Evolutionary conservation across 305 asterid genomes (phyloP).

Genomic region (Petunia hybrid): DNA sequence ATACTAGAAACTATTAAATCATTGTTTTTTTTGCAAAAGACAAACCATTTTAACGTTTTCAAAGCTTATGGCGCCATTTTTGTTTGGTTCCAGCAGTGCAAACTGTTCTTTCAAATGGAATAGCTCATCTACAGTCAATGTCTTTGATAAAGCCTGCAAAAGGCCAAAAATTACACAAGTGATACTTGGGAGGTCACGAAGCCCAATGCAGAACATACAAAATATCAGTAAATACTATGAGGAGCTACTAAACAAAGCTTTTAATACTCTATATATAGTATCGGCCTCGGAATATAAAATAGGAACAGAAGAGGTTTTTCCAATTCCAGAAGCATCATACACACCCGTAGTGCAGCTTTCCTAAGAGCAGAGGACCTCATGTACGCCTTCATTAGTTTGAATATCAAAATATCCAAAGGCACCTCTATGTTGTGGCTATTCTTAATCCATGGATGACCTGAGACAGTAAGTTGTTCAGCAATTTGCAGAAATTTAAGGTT

Average conservation of each 20-base stretch:
- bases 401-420: constrained; percentile 76
- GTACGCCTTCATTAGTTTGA: constrained; percentile 88
- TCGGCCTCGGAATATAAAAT: constrained; percentile 63
- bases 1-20: not conserved
- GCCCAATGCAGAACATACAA: constrained; percentile 7
- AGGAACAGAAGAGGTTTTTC: constrained; percentile 58
- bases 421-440: constrained; percentile 59
- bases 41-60: constrained; percentile 62
- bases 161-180: not conserved
- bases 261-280: not conserved
- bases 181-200: not conserved
- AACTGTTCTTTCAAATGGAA: constrained; percentile 60
- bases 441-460: constrained; percentile 98
- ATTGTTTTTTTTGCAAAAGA: constrained; percentile 18
- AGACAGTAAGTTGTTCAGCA: constrained; percentile 33
- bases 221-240: not conserved
- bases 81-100: constrained; percentile 52
- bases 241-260: not conserved
- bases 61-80: constrained; percentile 56
- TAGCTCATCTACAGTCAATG: constrained; percentile 56
- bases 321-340: not conserved
- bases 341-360: constrained; percentile 93
- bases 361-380: constrained; percentile 96
- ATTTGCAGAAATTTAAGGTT: not conserved
- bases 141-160: constrained; percentile 60